Percentiles rank a stretch among this genome's conserved stretches.
Conservation (phyloP, 805 yeast genomes). For the Saccharomyces kudriavzevii region DNA sequence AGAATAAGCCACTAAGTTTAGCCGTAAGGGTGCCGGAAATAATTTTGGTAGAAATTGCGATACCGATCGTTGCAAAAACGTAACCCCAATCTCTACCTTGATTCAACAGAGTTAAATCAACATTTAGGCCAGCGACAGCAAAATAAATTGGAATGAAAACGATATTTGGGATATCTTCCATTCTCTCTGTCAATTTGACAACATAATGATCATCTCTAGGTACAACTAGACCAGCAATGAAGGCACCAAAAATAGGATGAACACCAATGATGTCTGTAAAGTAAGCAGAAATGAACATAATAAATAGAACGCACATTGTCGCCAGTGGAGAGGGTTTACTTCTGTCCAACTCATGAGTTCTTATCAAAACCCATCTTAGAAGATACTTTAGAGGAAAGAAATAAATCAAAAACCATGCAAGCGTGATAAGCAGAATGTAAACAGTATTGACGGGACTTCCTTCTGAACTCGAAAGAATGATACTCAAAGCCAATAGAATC, state of each 20-base stretch:
- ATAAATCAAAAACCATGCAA: constrained; percentile 62
- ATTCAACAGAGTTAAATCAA: constrained; percentile 54
- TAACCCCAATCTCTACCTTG: constrained; percentile 74
- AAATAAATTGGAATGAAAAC: constrained; percentile 70
- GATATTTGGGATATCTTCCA: constrained; percentile 70
- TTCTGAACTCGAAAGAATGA: constrained; percentile 67
- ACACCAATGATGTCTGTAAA: constrained; percentile 80
- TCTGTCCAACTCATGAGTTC: constrained; percentile 47
- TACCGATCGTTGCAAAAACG: constrained; percentile 53
- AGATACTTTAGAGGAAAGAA: constrained; percentile 47
- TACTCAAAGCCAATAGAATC: constrained; percentile 68
- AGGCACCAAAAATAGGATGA: constrained; percentile 82
- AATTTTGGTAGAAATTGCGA: constrained; percentile 64
- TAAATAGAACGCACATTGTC: constrained; percentile 45
- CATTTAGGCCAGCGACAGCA: constrained; percentile 70
- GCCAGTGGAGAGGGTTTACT: constrained; percentile 58
- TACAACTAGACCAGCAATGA: constrained; percentile 63
- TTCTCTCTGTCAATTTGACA: constrained; percentile 57
- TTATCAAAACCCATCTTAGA: constrained; percentile 39
- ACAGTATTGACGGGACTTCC: constrained; percentile 56
- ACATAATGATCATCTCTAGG: constrained; percentile 74
- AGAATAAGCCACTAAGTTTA: constrained; percentile 48
- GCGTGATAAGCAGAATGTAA: constrained; percentile 55
- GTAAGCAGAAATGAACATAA: constrained; percentile 61
- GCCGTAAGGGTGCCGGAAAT: constrained; percentile 62